These are phyloP conservation scores for Pholiota conissans DNA, from an alignment of 768 basidiomycete genomes.

Conservation along the genomic window DNA sequence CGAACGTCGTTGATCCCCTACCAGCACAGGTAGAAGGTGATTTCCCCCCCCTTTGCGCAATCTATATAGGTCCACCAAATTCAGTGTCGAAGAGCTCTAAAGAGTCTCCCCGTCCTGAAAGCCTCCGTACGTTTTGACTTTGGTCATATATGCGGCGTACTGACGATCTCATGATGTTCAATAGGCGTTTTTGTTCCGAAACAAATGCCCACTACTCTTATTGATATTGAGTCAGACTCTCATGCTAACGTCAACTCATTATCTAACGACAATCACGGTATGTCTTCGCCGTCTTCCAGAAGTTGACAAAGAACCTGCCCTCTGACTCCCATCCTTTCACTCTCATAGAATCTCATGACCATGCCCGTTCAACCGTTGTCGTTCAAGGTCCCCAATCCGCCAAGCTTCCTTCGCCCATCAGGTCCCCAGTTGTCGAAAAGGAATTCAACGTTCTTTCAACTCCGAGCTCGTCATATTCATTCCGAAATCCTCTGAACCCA, in stretches of 20 bases:
- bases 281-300: background rate
- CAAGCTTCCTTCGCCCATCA: background rate
- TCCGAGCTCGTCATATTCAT: constrained; percentile 15
- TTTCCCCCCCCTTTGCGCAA: no score
- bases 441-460: constrained; percentile 14
- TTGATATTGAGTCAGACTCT: background rate
- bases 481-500: constrained; percentile 30
- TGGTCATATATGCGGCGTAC: background rate
- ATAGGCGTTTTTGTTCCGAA: background rate
- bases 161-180: background rate
- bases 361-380: background rate
- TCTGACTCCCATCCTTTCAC: background rate
- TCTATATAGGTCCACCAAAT: background rate
- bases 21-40: background rate
- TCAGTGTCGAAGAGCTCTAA: background rate
- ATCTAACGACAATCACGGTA: background rate
- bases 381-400: background rate
- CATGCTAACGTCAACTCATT: background rate
- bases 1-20: background rate
- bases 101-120: background rate
- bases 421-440: background rate
- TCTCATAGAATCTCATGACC: background rate
- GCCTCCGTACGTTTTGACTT: background rate
- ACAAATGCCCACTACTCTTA: background rate
- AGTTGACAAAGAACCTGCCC: background rate